These are phyloP conservation scores for Solanum infundibuliforme DNA, from an alignment of 257 asterid genomes.

Conservation along the genomic window DNA sequence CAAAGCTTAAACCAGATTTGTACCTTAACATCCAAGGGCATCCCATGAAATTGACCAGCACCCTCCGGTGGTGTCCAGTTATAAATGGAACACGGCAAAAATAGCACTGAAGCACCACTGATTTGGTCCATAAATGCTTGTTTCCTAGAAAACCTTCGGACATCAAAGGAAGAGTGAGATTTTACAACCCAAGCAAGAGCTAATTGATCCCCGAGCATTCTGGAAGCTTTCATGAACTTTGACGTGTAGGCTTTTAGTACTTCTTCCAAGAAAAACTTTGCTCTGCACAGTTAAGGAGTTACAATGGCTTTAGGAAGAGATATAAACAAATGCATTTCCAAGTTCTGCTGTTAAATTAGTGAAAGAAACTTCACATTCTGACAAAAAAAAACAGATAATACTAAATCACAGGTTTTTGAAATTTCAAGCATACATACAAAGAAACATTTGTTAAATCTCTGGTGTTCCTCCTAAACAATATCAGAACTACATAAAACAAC, in stretches of 20 bases:
- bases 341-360: neutral
- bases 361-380: neutral
- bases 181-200: conserved; percentile 85
- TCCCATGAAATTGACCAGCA: conserved; percentile 94
- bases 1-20: neutral
- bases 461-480: neutral
- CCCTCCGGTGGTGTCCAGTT: conserved; percentile 99
- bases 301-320: neutral
- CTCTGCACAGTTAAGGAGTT: conserved; percentile 33
- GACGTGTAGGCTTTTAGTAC: conserved; percentile 50
- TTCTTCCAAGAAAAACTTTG: conserved; percentile 52
- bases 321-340: neutral
- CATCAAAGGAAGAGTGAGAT: conserved; percentile 47
- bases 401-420: neutral
- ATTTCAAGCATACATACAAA: neutral
- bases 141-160: conserved; percentile 39
- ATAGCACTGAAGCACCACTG: conserved; percentile 54
- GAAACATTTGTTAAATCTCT: neutral
- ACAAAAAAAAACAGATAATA: neutral
- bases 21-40: conserved; percentile 97
- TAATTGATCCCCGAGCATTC: conserved; percentile 96
- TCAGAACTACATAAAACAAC: neutral
- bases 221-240: conserved; percentile 74
- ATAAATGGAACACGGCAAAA: conserved; percentile 71
- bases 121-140: conserved; percentile 50